Conservation (phyloP, 306 rosid genomes). For the Ziziphus jujuba region DNA sequence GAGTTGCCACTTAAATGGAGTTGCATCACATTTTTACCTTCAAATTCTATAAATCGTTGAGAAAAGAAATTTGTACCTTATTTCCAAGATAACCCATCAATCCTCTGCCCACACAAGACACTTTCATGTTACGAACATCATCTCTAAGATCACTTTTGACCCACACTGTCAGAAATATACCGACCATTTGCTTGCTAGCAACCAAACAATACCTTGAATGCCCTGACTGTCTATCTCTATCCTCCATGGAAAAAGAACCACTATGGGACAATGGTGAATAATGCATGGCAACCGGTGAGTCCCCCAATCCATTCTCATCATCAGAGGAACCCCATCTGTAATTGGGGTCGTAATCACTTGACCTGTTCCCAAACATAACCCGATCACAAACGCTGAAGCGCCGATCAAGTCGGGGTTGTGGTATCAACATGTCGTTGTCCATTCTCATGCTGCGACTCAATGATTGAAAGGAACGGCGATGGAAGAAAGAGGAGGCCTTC, state of each 20-base stretch:
- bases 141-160: conserved; percentile 78
- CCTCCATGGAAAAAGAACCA: conserved; percentile 66
- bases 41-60: conserved; percentile 14
- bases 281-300: conserved; percentile 58
- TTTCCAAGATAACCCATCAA: conserved; percentile 99
- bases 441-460: conserved; percentile 95
- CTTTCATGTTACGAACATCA: conserved; percentile 76
- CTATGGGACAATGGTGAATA: conserved; percentile 65
- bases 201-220: conserved; percentile 85
- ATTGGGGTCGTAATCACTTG: conserved; percentile 79
- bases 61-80: conserved; percentile 51
- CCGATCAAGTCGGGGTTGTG: conserved; percentile 75
- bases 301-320: conserved; percentile 74
- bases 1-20: conserved; percentile 17
- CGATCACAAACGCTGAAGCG: conserved; percentile 84
- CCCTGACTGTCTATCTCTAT: conserved; percentile 69
- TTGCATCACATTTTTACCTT: neutral
- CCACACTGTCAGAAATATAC: conserved; percentile 89
- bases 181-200: conserved; percentile 99
- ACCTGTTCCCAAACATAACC: conserved; percentile 64
- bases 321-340: conserved; percentile 85
- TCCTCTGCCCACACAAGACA: conserved; percentile 98
- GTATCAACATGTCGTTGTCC: conserved; percentile 71
- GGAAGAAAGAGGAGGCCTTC: conserved; percentile 80
- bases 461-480: conserved; percentile 89